Evolutionary conservation across 2,329 filamentous ascomycete species (phyloP).

Genomic region (Plenodomus biglobosus): DNA sequence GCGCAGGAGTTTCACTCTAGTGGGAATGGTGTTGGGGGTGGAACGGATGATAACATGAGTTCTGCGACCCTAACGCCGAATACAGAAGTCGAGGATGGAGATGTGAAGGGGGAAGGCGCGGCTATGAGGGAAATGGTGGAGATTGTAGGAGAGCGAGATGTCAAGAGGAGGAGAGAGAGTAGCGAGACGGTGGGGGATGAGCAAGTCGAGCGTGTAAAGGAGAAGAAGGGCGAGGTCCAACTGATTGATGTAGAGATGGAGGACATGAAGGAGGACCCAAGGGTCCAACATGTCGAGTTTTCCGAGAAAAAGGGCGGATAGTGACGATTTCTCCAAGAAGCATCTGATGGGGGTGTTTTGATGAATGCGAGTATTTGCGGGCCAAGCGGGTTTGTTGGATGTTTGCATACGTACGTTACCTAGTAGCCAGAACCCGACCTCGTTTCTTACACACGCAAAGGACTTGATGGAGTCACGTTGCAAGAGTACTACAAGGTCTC

Average conservation of each 20-base stretch:
- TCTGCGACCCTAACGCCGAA: conserved; percentile 41
- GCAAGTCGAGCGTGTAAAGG: conserved; percentile 9
- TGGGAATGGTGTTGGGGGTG: background rate
- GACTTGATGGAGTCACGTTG: too few species aligned
- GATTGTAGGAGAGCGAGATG: conserved; percentile 28
- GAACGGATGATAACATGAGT: conserved; percentile 22
- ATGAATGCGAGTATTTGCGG: too few species aligned
- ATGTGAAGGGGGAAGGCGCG: conserved; percentile 25
- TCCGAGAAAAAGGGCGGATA: conserved; percentile 30
- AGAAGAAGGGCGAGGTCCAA: conserved; percentile 9
- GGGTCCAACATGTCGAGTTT: conserved; percentile 27
- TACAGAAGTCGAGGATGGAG: conserved; percentile 33
- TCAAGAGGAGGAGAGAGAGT: conserved; percentile 21
- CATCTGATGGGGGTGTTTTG: too few species aligned
- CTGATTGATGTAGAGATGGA: conserved; percentile 30
- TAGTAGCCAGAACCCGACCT: too few species aligned
- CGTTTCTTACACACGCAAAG: too few species aligned
- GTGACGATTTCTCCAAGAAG: too few species aligned
- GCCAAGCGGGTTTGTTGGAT: too few species aligned
- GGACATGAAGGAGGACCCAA: conserved; percentile 17
- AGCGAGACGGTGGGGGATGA: conserved; percentile 24
- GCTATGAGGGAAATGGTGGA: conserved; percentile 31
- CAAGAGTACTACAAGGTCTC: too few species aligned
- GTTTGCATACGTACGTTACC: too few species aligned
- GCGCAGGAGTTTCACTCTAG: conserved; percentile 22